Base-by-base conservation (phyloP, 2,329 filamentous ascomycete species). In the Neoscytalidium dimidiatum region DNA sequence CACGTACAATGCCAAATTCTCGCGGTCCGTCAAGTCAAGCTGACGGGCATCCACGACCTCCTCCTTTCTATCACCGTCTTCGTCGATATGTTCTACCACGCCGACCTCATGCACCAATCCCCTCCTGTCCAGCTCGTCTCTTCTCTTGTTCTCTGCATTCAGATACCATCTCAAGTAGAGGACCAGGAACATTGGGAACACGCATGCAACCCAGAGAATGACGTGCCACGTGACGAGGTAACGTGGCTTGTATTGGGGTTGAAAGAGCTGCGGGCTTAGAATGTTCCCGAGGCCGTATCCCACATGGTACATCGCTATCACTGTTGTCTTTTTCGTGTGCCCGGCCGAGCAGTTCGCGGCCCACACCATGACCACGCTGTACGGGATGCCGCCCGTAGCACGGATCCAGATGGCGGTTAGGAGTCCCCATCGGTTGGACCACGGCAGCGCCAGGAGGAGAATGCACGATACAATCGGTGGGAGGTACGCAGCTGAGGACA, bases 291-390 rank as follows among this genome's bases (percentile, higher is more conserved):
- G 65, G 9, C 74, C 73, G 9, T 76, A 77, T 0, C 77, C 79
- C 0, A 79, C 66, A 70, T 79, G 78, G 56, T 78, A 79, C 64
- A 79, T 68, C 14, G 73, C 77, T 19, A 78, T 79, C 23, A 78
- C 73, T 1, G 79, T 80, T 2, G 80, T 76, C 66, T 81, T 81
- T 68, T 82, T 82, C 0, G 79, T 81, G 65, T 80, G 78, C 1
- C 79, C 2, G 1, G 53, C 53, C 1, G 53, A 58, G 53, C 53
- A 58, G 38, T 58, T 58, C 0, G 53, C 53, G 3, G 53, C 53
- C 53, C 53, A 58, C 13, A 58, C n/a, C 53, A 58, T 58, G 11
- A 71, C 69, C 44, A 69, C 69, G 17, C 38, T 46, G 28, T 58
- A 58, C 17, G 53, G 53, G 3, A 58, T 58, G n/a, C 53, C 53